A percentile compares a stretch with the other conserved stretches of the same genome.
Conservation (phyloP, 495 filamentous ascomycete species). For the Xylaria scruposa region DNA sequence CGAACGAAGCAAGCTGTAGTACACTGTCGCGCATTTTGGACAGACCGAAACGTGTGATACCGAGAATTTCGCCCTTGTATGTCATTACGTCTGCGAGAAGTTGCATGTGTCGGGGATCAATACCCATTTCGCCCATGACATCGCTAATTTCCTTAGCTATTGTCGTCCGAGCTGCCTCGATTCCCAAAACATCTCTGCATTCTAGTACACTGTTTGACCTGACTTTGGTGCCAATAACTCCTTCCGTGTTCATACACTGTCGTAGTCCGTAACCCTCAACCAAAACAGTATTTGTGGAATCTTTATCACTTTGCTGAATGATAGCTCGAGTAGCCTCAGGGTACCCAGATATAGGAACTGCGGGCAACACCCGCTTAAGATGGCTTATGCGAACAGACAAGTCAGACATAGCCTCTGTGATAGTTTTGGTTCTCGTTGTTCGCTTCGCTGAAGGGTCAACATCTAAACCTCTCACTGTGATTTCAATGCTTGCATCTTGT, state of each 20-base stretch:
- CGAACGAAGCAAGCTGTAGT: slow-evolving; percentile 93
- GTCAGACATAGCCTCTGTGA: slow-evolving; percentile 65
- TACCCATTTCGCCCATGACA: slow-evolving; percentile 92
- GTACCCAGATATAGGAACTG: slow-evolving; percentile 84
- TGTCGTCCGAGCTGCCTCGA: slow-evolving; percentile 88
- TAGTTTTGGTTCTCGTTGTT: slow-evolving; percentile 60
- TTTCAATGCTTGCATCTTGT: slow-evolving; percentile 58
- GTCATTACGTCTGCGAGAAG: slow-evolving; percentile 99
- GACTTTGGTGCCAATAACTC: slow-evolving; percentile 76
- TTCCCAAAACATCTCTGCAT: slow-evolving; percentile 88
- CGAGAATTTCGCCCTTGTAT: slow-evolving; percentile 96
- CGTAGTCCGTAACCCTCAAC: slow-evolving; percentile 94
- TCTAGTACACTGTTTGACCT: slow-evolving; percentile 91
- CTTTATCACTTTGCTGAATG: slow-evolving; percentile 70
- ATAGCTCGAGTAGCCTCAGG: slow-evolving; percentile 85
- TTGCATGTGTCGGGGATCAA: slow-evolving; percentile 98
- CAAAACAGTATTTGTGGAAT: slow-evolving; percentile 67
- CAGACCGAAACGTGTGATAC: slow-evolving; percentile 95
- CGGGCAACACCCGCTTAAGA: slow-evolving; percentile 80
- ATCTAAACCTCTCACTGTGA: slow-evolving; percentile 60
- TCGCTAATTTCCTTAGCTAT: slow-evolving; percentile 79
- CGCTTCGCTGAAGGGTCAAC: slow-evolving; percentile 50
- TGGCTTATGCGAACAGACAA: slow-evolving; percentile 81
- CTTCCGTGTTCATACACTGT: slow-evolving; percentile 89
- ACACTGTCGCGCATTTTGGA: slow-evolving; percentile 97